Evolutionary conservation across 306 rosid species (phyloP), one percentile per base, ranked within the genome.

Genomic region (Vigna unguiculata): DNA sequence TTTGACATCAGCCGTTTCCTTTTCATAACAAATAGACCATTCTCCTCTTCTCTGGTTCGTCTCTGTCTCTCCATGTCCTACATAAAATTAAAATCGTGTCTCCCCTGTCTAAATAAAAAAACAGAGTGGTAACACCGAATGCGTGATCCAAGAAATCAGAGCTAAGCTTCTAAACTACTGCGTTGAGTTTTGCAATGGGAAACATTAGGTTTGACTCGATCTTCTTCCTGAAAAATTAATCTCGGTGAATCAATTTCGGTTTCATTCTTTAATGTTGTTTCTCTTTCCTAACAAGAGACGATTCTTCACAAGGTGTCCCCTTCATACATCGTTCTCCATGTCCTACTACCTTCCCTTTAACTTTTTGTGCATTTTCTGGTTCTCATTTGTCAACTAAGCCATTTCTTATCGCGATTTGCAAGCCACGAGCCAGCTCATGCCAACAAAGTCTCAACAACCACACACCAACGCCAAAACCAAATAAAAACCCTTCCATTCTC

Each of bases 381-480:
- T 72, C 60, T 52, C 5, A 64, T 77, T 77, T 54, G 74, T 83
- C 78, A 83, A 43, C 57, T 63, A 30, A 14, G 40, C 30, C 28
- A 62, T 21, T 62, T 59, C 34, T 47, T 51, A 60, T 60, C 16
- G 45, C 0, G 20, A 20, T 20, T 15, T 45, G 77, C 82, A 58
- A 83, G 71, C 17, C 59, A 7, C 12, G 34, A 77, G 85, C 88
- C 96, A 87, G 92, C 93, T 89, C 90, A 91, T 91, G 85, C 91
- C 93, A 86, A 77, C 93, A 52, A 80, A 68, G 19, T 67, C 77
- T 79, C 78, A 82, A 71, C 86, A 82, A 71, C 86, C 52, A 19
- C 79, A 71, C 54, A 9, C 22, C 34, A 43, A 3, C 25, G 14
- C 34, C 81, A 72, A 4, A 40, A 5, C 22, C 43, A 87, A 83